Conservation (phyloP, 2,329 filamentous ascomycete species). For the Dactylellina haptotyla region DNA sequence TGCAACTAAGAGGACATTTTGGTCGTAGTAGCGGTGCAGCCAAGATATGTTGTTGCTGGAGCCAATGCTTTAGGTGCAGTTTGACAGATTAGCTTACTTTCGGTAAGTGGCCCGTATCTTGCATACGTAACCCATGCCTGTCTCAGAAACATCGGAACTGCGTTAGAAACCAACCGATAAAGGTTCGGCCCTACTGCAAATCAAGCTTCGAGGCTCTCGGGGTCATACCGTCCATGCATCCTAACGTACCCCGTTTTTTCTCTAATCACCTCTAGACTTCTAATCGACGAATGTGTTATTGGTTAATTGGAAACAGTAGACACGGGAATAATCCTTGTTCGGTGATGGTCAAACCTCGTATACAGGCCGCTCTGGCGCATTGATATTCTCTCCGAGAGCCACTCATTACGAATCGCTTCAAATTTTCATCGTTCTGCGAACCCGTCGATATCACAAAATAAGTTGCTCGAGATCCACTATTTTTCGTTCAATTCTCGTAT, state of each 20-base stretch:
- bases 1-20: not conserved
- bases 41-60: not conserved
- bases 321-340: constrained; percentile 46
- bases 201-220: constrained; percentile 47
- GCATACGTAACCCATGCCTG: constrained; percentile 52
- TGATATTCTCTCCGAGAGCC: not conserved
- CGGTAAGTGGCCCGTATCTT: constrained; percentile 54
- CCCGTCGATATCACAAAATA: constrained; percentile 30
- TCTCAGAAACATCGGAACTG: constrained; percentile 53
- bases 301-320: constrained; percentile 26
- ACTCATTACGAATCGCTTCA: constrained; percentile 1
- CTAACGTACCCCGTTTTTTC: constrained; percentile 16
- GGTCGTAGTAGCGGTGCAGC: constrained; percentile 1
- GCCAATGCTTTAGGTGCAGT: constrained; percentile 6
- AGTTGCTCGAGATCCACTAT: constrained; percentile 18
- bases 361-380: constrained; percentile 35
- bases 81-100: constrained; percentile 52
- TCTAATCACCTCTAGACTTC: not conserved
- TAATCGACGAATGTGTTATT: constrained; percentile 13
- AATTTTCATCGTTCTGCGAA: not conserved
- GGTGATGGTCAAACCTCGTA: constrained; percentile 35
- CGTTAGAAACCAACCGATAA: constrained; percentile 51
- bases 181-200: constrained; percentile 15
- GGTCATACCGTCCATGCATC: constrained; percentile 40
- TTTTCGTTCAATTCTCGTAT: constrained; percentile 29